Conservation (phyloP, 129 eudicot species). For the Pulicaria dysenterica region DNA sequence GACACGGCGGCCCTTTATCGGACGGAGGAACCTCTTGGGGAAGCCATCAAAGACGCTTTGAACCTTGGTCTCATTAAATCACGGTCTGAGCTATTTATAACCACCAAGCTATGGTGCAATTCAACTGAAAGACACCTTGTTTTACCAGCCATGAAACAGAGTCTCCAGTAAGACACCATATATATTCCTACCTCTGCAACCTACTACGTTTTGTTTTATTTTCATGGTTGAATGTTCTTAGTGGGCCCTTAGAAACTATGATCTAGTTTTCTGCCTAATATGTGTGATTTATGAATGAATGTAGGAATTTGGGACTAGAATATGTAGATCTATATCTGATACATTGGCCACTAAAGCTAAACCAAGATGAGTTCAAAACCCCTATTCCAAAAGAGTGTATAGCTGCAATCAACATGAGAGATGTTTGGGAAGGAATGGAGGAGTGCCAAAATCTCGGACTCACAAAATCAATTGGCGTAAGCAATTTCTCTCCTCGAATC, state of each 20-base stretch:
- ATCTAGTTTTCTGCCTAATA: too few species aligned
- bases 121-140: slow-evolving; percentile 40
- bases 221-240: not conserved
- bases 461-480: slow-evolving; percentile 56
- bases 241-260: not conserved
- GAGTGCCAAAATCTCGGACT: slow-evolving; percentile 51
- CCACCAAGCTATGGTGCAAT: slow-evolving; percentile 51
- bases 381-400: slow-evolving; percentile 43
- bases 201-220: not conserved
- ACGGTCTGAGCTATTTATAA: slow-evolving; percentile 38
- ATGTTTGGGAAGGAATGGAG: slow-evolving; percentile 65
- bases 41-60: slow-evolving; percentile 42
- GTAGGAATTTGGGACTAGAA: slow-evolving; percentile 41
- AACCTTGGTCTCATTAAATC: slow-evolving; percentile 32
- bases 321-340: slow-evolving; percentile 57
- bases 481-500: slow-evolving; percentile 48
- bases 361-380: slow-evolving; percentile 17
- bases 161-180: slow-evolving; percentile 44
- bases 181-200: too few species aligned
- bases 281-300: not conserved
- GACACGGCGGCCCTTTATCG: slow-evolving; percentile 46
- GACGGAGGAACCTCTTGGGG: slow-evolving; percentile 35
- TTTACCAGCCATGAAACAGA: slow-evolving; percentile 57
- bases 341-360: slow-evolving; percentile 47
- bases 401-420: slow-evolving; percentile 43